Base-by-base conservation (phyloP, 345 rosid species). In the Salix koriyanagi region DNA sequence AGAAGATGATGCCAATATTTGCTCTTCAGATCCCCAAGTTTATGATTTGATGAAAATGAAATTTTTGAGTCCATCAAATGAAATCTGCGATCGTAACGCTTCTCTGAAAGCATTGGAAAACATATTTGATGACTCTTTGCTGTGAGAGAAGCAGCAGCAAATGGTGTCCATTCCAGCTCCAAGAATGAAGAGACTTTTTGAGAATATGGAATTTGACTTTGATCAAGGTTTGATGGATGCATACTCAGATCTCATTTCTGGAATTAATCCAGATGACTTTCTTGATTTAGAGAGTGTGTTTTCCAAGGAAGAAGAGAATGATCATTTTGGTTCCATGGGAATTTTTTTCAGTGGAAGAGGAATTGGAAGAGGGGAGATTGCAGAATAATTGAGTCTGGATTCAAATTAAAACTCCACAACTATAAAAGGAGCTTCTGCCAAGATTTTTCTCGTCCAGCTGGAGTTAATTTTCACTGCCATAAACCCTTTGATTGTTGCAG, bases 361-460 rank as follows among this genome's bases (percentile, higher is more conserved):
- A 87, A 72, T 80, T 89, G 75, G 99, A 95, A 88, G 99, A 95
- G 82, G 97, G 26, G 99, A 93, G 78, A 91, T 93, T 78, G 77
- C 75, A 21, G 89, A 92, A 68, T 91, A 83, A 70, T 69, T 58
- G 21, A 1, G 5, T 15, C 13, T 39, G 42, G 26, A 23, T 68
- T 21, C 21, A 16, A 39, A 28, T 26, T 19, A 30, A 18, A 54
- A 7, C 68, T 37, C 18, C 11, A 16, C 26, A 10, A 52, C 14
- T 37, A n/a, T 75, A 14, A 25, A 8, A 48, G 65, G 69, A 60
- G 68, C 67, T 54, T 5, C 23, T 18, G 25, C 5, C 7, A 11
- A 18, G 50, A 32, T 39, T 26, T 26, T 36, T 9, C n/a, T 11
- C 9, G 16, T 7, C 7, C 19, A 5, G 18, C 37, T 75, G 26